These are phyloP conservation scores for Lindgomyces ingoldianus DNA, from an alignment of 495 filamentous ascomycete species.

Conservation along the genomic window DNA sequence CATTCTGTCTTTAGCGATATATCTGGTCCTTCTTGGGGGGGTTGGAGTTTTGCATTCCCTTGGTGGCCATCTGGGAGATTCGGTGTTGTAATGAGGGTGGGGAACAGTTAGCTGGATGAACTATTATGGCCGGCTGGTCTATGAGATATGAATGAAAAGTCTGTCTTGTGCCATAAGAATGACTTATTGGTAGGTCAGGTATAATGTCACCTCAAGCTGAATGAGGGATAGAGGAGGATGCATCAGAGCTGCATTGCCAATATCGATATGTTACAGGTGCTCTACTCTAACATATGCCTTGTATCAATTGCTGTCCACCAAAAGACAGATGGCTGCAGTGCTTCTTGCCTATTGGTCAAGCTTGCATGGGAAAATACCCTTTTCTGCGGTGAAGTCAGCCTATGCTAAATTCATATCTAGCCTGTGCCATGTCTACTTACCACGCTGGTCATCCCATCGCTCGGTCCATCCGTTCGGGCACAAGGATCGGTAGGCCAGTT, in stretches of 20 bases:
- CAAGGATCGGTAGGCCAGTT: slow-evolving; percentile 89
- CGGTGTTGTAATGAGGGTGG: neutral
- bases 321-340: neutral
- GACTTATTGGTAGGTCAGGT: neutral
- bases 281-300: slow-evolving; percentile 14
- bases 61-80: neutral
- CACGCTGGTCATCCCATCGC: slow-evolving; percentile 96
- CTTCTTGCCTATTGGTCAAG: slow-evolving; percentile 30
- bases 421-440: slow-evolving; percentile 54
- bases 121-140: neutral
- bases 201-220: neutral
- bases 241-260: slow-evolving; percentile 18
- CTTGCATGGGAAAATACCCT: slow-evolving; percentile 28
- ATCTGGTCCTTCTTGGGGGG: neutral
- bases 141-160: neutral
- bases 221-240: neutral
- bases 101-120: neutral
- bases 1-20: neutral
- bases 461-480: slow-evolving; percentile 94
- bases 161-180: neutral
- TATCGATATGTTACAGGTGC: slow-evolving; percentile 20
- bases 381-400: slow-evolving; percentile 13
- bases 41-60: neutral
- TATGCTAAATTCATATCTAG: neutral
- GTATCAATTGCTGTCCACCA: slow-evolving; percentile 4